These are phyloP conservation scores for Chrysosphaeria jannelii DNA, from an alignment of 2,329 filamentous ascomycete genomes.

Conservation along the genomic window DNA sequence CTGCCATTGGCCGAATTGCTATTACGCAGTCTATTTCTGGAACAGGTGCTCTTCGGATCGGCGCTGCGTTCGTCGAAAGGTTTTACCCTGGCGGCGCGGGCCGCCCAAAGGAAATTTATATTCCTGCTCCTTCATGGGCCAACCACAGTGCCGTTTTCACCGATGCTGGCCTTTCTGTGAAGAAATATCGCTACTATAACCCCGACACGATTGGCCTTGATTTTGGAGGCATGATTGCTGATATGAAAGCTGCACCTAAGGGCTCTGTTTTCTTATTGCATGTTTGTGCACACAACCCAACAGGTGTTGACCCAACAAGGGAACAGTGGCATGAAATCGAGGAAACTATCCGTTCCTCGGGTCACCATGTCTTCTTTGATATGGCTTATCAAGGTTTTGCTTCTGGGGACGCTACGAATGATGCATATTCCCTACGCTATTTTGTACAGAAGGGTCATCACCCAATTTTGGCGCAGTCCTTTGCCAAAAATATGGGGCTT, in stretches of 20 bases:
- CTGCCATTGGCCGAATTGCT: constrained; percentile 49
- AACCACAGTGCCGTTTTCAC: constrained; percentile 95
- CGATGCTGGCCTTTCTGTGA: constrained; percentile 68
- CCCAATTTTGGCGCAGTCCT: constrained; percentile 68
- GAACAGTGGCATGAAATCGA: constrained; percentile 87
- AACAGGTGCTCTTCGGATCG: constrained; percentile 83
- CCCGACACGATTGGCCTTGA: constrained; percentile 95
- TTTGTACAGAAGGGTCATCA: constrained; percentile 83
- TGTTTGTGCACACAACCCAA: constrained; percentile 94
- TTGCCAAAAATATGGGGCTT: constrained; percentile 99
- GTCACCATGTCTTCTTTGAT: constrained; percentile 91
- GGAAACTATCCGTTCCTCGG: constrained; percentile 54
- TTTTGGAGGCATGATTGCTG: constrained; percentile 74
- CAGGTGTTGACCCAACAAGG: constrained; percentile 72
- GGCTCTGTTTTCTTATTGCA: constrained; percentile 81
- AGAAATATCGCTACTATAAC: constrained; percentile 97
- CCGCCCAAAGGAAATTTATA: constrained; percentile 60
- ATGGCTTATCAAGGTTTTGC: constrained; percentile 99
- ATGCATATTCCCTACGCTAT: constrained; percentile 78
- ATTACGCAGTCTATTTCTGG: constrained; percentile 97
- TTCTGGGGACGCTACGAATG: constrained; percentile 67
- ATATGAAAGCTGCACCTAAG: constrained; percentile 68
- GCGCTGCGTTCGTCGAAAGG: constrained; percentile 70
- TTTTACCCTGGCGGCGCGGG: constrained; percentile 46
- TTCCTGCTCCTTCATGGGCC: constrained; percentile 87